Evolutionary conservation across 2,329 filamentous ascomycete species (phyloP), one percentile per base, ranked within the genome.

Genomic region (Colletotrichum chrysophilum): DNA sequence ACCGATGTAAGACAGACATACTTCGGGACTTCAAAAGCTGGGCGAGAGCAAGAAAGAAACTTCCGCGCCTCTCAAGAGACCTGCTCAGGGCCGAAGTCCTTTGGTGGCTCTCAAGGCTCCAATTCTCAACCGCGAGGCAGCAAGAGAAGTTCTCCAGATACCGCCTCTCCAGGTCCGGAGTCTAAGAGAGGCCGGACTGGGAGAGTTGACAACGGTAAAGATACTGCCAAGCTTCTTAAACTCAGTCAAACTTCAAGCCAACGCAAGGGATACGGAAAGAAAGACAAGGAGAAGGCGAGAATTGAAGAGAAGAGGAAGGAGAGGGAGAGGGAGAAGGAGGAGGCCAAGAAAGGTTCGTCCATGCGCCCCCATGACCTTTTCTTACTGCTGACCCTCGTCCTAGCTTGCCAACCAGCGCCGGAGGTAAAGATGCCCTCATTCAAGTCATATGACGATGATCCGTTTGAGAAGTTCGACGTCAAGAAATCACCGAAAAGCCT

Each of bases 401-500:
- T 28, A 74, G 74, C 38, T 48, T 52, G 36, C 21, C 30, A 36
- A 38, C 13, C 26, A 13, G 56, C 32, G 18, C 70, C 70, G 26
- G 58, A 74, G 36, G 64, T 24, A 21, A 30, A 34, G 4, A 26
- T 28, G 34, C 74, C 74, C 24, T 68, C 64, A 12, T 76, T 76
- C 56, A 76, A 76, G 60, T 71, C 74, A 36, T 76, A 76, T 10
- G 70, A 74, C 24, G 74, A 76, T 30, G 74, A 76, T 18, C 74
- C 74, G 4, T 76, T 76, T 14, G 74, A 74, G 4, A 48, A 74
- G 21, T 66, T 76, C 16, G 8, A 52, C 7, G 21, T 30, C 56
- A 68, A 69, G 21, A 38, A 58, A 60, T 32, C 74, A 14, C 70
- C 58, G 6, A 69, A 65, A n/a, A 30, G 30, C 18, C 43, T 69